phyloP scores from a whole-genome alignment of 2,329 filamentous ascomycete species.

The Aurifilum marmelostoma region DNA sequence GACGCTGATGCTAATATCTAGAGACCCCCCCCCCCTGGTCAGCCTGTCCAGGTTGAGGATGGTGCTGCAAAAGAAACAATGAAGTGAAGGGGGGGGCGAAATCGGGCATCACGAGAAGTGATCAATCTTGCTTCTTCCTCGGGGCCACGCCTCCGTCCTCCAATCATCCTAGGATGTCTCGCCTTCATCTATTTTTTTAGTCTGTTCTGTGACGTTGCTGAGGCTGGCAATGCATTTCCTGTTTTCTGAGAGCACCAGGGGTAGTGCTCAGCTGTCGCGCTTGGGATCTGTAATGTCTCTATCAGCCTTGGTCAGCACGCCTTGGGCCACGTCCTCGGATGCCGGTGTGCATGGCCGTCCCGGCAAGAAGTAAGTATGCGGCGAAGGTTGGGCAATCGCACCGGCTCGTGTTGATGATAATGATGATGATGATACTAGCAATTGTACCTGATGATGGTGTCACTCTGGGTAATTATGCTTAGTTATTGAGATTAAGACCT shows the following conservation, averaged over 20 bases:
- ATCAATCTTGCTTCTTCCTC: not conserved
- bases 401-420: not conserved
- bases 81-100: not conserved
- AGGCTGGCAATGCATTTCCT: no score
- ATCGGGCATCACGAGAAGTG: no score
- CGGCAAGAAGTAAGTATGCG: not conserved
- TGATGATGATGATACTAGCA: no score
- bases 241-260: no score
- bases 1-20: not conserved
- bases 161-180: not conserved
- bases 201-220: no score
- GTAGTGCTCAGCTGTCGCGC: no score
- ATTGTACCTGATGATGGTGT: no score
- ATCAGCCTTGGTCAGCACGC: not conserved
- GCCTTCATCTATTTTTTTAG: no score
- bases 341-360: not conserved
- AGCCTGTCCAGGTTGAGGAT: not conserved
- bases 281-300: no score
- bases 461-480: no score
- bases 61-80: not conserved
- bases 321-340: not conserved
- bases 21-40: not conserved
- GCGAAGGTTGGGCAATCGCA: not conserved
- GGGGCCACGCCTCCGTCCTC: not conserved
- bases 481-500: not conserved